Evolutionary conservation across 768 basidiomycete genomes (phyloP), one percentile per base, ranked within the genome.

Genomic region (Candolleomyces eurysporus): DNA sequence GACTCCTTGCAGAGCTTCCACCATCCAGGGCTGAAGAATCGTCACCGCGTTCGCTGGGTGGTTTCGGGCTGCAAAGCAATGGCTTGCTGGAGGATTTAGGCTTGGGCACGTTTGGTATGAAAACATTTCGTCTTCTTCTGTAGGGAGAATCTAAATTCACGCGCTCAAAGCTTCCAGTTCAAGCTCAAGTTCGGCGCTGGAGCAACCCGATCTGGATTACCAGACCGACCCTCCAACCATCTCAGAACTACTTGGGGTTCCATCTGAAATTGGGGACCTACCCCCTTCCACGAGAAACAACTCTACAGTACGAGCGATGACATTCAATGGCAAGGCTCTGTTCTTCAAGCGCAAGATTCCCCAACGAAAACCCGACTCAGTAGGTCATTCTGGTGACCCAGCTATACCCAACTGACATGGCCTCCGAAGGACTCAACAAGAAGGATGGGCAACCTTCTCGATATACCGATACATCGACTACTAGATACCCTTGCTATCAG

Each of bases 391-490:
- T 26, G 26, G 26, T 26, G 26, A 26, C 26, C 26, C 26, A 53
- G 8, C 46, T 21, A 39, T 31, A 30, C 22, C 40, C 52, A 61
- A 56, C 55, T 62, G 26, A 26, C 50, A 68, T 54, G 59, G 17
- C 30, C 11, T 3, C 3, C 30, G 14, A 8, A 52, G 51, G 14
- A 19, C 7, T 52, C 51, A 26, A 52, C 17, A 16, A 26, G 19
- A 52, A 52, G 13, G 14, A 13, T 16, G 21, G 30, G 75, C 40
- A 88, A 82, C 40, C 76, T 95, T 40, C 82, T 96, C 3, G 88
- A 89, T 17, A 79, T 86, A 1, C 94, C 94, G 0, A 86, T 94
- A 11, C 90, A 94, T 68, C 75, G 86, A 49, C 74, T 96, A 57
- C 76, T 94, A 76, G 88, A 92, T 32, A 76, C 86, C 42, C 71